These are phyloP conservation scores for Scopulariopsis brevicaulis DNA, from an alignment of 2,329 filamentous ascomycete genomes.

Conservation along the genomic window DNA sequence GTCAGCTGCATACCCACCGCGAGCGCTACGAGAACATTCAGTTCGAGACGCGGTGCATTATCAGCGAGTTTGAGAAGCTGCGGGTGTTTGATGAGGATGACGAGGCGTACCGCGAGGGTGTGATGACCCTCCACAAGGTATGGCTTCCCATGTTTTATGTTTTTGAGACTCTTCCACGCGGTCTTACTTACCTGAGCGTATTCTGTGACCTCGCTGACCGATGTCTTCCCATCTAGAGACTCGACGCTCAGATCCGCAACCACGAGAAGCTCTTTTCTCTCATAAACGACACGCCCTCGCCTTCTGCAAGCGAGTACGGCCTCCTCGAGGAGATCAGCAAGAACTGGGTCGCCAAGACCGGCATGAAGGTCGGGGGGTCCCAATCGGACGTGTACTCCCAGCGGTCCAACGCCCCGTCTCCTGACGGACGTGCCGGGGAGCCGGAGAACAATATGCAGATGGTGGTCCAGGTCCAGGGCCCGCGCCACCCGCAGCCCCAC, in stretches of 20 bases:
- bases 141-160: background rate
- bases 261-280: slow-evolving; percentile 2
- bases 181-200: background rate
- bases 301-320: background rate
- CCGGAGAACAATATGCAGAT: background rate
- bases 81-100: background rate
- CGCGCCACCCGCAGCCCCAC: background rate
- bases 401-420: background rate
- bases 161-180: background rate
- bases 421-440: background rate
- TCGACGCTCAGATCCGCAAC: slow-evolving; percentile 1
- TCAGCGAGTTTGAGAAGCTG: slow-evolving; percentile 15
- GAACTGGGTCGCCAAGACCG: background rate
- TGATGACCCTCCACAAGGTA: background rate
- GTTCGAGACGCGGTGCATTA: slow-evolving; percentile 15
- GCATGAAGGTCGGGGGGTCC: background rate
- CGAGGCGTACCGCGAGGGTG: background rate
- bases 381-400: background rate
- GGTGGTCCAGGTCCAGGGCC: background rate
- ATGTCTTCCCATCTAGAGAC: background rate
- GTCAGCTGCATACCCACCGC: slow-evolving; percentile 8
- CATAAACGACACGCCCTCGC: background rate
- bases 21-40: slow-evolving; percentile 14
- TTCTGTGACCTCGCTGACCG: background rate
- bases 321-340: background rate